Percentiles rank a stretch among this genome's conserved stretches.
Evolutionary conservation across 2,329 filamentous ascomycete genomes (phyloP).

Genomic region (Myriosclerotinia duriaeana): DNA sequence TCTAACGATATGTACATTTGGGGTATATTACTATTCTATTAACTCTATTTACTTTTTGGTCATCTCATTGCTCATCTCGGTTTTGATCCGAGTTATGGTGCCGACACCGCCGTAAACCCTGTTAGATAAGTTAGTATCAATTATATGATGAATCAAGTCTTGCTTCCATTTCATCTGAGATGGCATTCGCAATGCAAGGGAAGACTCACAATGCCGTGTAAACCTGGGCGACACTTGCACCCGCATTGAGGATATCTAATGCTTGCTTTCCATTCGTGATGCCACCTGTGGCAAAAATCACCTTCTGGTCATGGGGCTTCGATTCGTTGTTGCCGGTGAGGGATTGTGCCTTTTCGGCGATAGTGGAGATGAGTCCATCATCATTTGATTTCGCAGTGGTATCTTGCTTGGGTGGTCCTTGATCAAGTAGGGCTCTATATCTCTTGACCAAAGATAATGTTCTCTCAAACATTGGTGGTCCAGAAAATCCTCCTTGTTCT

Average conservation of each 20-base stretch:
- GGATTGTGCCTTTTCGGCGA: constrained; percentile 40
- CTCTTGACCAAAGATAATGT: constrained; percentile 76
- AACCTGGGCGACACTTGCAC: constrained; percentile 86
- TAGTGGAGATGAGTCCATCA: constrained; percentile 41
- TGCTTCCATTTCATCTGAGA: background rate
- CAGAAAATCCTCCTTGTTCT: constrained; percentile 86
- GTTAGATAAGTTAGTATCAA: constrained; percentile 21
- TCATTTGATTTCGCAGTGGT: constrained; percentile 26
- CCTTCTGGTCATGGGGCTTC: constrained; percentile 53
- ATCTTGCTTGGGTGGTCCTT: constrained; percentile 42
- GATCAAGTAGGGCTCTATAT: constrained; percentile 71
- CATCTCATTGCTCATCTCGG: constrained; percentile 53
- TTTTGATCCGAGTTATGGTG: constrained; percentile 64
- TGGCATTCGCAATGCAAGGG: background rate
- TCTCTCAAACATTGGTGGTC: constrained; percentile 81
- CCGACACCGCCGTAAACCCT: constrained; percentile 60
- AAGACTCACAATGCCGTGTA: constrained; percentile 66
- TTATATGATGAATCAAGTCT: background rate
- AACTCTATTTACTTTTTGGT: constrained; percentile 45
- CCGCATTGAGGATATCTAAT: constrained; percentile 76
- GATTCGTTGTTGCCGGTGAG: constrained; percentile 13
- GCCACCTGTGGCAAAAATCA: constrained; percentile 90
- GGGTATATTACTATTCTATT: constrained; percentile 15
- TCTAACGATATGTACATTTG: background rate
- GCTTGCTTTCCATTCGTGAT: constrained; percentile 88